Percentiles rank a stretch among this genome's conserved stretches.
phyloP scores from a whole-genome alignment of 2,329 filamentous ascomycete species.

The Thielaviopsis populi region DNA sequence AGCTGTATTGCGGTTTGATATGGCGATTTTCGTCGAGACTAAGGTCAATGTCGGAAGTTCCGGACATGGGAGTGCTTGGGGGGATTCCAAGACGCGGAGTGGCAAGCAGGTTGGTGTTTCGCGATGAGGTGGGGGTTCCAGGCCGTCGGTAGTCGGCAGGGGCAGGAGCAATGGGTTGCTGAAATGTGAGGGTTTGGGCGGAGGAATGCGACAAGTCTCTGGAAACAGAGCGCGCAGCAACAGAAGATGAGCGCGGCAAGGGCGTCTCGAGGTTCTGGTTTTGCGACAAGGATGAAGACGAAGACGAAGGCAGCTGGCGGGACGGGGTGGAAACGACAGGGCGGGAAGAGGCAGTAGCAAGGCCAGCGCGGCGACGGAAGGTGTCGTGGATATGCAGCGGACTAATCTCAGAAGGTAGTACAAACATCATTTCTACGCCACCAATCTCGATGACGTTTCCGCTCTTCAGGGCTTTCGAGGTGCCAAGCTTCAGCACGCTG shows the following conservation, averaged over 20 bases:
- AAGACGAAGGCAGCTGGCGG: constrained; percentile 7
- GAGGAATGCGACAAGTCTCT: constrained; percentile 16
- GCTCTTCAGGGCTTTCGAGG: constrained; percentile 54
- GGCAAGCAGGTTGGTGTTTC: constrained; percentile 3
- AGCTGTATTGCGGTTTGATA: constrained; percentile 90
- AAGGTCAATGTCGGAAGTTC: constrained; percentile 49
- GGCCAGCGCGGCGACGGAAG: constrained; percentile 54
- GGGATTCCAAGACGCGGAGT: constrained; percentile 13
- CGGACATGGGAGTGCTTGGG: constrained; percentile 12
- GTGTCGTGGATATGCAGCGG: constrained; percentile 52
- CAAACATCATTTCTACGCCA: constrained; percentile 96
- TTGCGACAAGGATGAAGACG: constrained; percentile 13
- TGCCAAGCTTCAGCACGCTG: constrained; percentile 47
- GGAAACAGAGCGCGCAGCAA: constrained; percentile 4
- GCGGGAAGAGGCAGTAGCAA: constrained; percentile 17
- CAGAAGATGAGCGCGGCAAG: constrained; percentile 13
- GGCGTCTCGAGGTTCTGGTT: constrained; percentile 16
- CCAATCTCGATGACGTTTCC: constrained; percentile 86
- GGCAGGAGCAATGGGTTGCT: constrained; percentile 41
- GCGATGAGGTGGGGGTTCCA: constrained; percentile 37
- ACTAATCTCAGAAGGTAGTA: constrained; percentile 60
- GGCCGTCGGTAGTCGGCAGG: constrained; percentile 46
- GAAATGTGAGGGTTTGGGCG: constrained; percentile 18
- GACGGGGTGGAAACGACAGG: constrained; percentile 9
- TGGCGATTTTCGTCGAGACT: constrained; percentile 74